A percentile compares a stretch with the other conserved stretches of the same genome.
These are phyloP conservation scores for Epichloe typhina DNA, from an alignment of 2,329 filamentous ascomycete species.

Conservation along the genomic window DNA sequence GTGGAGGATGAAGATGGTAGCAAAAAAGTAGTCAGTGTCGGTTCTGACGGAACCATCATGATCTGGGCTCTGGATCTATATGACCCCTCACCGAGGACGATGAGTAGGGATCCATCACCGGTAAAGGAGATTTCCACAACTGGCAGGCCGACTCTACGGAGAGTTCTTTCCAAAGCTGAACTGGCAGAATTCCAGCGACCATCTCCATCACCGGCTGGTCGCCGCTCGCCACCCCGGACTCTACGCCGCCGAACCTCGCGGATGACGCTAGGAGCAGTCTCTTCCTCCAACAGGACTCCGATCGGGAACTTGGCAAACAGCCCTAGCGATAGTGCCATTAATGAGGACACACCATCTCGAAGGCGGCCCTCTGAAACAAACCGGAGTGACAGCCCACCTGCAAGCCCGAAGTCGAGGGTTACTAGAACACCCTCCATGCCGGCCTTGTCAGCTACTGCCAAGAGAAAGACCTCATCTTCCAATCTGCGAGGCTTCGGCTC, in stretches of 20 bases:
- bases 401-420: slow-evolving; percentile 34
- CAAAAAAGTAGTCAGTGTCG: slow-evolving; percentile 56
- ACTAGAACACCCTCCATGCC: slow-evolving; percentile 42
- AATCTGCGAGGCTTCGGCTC: slow-evolving; percentile 40
- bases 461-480: slow-evolving; percentile 34
- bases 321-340: slow-evolving; percentile 24
- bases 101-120: slow-evolving; percentile 41
- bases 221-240: slow-evolving; percentile 41
- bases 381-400: slow-evolving; percentile 33
- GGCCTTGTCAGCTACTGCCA: slow-evolving; percentile 28
- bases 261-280: slow-evolving; percentile 27
- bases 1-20: slow-evolving; percentile 44
- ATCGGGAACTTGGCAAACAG: slow-evolving; percentile 25
- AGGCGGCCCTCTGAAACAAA: slow-evolving; percentile 32
- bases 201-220: slow-evolving; percentile 28
- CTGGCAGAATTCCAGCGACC: slow-evolving; percentile 63
- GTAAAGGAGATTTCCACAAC: slow-evolving; percentile 41
- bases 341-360: slow-evolving; percentile 35
- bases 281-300: slow-evolving; percentile 25
- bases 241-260: slow-evolving; percentile 42
- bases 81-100: slow-evolving; percentile 26
- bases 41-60: slow-evolving; percentile 72
- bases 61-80: slow-evolving; percentile 52
- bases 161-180: slow-evolving; percentile 77
- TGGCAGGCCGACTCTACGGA: slow-evolving; percentile 61